phyloP scores from a whole-genome alignment of 2,329 filamentous ascomycete species.

The Graphilbum fragrans region DNA sequence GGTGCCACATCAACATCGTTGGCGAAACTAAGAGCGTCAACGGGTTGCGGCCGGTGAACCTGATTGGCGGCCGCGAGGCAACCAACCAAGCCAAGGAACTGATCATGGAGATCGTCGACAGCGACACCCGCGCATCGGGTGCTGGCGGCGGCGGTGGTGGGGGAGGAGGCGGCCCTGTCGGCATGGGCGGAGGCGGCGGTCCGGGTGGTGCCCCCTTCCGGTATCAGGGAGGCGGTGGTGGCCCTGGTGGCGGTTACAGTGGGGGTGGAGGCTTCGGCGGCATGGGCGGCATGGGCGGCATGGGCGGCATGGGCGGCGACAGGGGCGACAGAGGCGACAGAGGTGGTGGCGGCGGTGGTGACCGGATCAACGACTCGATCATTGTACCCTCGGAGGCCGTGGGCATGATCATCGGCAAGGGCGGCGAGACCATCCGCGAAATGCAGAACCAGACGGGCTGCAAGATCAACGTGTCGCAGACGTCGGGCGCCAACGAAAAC shows the following conservation, averaged over 20 bases:
- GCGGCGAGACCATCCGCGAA: slow-evolving; percentile 85
- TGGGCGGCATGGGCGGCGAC: slow-evolving; percentile 21
- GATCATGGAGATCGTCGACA: slow-evolving; percentile 90
- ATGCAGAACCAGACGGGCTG: slow-evolving; percentile 82
- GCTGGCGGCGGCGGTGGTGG: slow-evolving; percentile 14
- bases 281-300: slow-evolving; percentile 40
- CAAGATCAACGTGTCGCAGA: slow-evolving; percentile 88
- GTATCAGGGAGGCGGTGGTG: slow-evolving; percentile 22
- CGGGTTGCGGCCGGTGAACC: slow-evolving; percentile 76
- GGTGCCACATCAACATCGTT: slow-evolving; percentile 93
- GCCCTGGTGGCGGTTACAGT: slow-evolving; percentile 19
- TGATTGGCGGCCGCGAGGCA: slow-evolving; percentile 68
- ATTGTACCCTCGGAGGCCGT: slow-evolving; percentile 83
- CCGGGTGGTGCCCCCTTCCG: neutral
- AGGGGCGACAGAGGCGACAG: slow-evolving; percentile 35
- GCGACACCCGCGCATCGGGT: slow-evolving; percentile 53
- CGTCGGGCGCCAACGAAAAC: slow-evolving; percentile 62
- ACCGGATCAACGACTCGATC: slow-evolving; percentile 73
- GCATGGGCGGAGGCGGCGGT: slow-evolving; percentile 10
- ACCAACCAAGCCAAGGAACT: slow-evolving; percentile 71
- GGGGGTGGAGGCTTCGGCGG: slow-evolving; percentile 30
- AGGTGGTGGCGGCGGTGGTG: slow-evolving; percentile 29
- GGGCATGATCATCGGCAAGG: slow-evolving; percentile 94
- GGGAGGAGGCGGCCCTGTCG: slow-evolving; percentile 14
- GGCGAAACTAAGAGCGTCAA: slow-evolving; percentile 89